Base-by-base conservation (phyloP, 306 rosid species). In the Rubus idaeus region DNA sequence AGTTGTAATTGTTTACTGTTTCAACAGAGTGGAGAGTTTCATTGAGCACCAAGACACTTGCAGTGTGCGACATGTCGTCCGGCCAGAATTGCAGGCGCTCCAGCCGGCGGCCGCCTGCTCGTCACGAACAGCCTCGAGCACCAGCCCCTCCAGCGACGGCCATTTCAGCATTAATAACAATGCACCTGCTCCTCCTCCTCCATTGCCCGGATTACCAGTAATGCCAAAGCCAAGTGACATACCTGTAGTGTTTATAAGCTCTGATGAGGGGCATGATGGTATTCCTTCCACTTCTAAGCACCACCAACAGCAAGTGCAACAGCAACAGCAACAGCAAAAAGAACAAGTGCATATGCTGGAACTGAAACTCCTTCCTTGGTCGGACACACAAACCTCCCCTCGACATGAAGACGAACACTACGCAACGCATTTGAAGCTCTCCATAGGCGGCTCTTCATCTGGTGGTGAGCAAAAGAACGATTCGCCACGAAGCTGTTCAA, bases 21-120 rank as follows among this genome's bases (percentile, higher is more conserved):
- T 65, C 82, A 17, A 37, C 70, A 95, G 99, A 85, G 97, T 95
- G 26, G 99, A 95, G 88, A 95, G 97, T 79, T 95, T 95, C 89
- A 95, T 95, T 37, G 99, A 95, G 64, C 99, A 95, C 78, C 99
- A 95, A 88, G 99, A 95, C 72, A 84, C 89, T 77, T 95, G 99
- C 87, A 88, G 76, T 21, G 72, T 83, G 6, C 73, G 94, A 69
- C 86, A 84, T 9, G 77, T 77, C 41, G 78, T 81, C 56, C 42
- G 84, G 77, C 95, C 93, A 23, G 94, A 88, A 47, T 6, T 84
- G 18, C 90, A 83, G 35, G 78, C 76, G n/a, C 88, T 83, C 40
- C 85, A 21, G 49, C 83, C 3, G 90, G 35, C 53, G 41, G 87
- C 88, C 37, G 90, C 89, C 60, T 90, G 87, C 66, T 89, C 90